A percentile compares a stretch with the other conserved stretches of the same genome.
phyloP scores from a whole-genome alignment of 352 stramenopile species.

The Aphanomyces astaci region DNA sequence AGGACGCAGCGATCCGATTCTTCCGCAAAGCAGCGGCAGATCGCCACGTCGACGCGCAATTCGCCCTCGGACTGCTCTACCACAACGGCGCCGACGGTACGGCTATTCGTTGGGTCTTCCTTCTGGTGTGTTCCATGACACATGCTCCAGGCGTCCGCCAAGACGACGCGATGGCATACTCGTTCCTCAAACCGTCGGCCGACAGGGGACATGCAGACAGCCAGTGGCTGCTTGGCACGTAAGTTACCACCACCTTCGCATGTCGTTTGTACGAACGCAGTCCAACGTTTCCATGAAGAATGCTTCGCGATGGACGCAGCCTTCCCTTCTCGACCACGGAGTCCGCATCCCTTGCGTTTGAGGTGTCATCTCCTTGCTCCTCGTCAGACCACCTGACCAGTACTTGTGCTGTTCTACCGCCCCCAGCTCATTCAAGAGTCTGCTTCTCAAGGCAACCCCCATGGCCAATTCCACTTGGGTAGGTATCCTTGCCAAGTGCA shows the following conservation, averaged over 20 bases:
- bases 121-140: not conserved
- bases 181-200: not conserved
- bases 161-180: conserved; percentile 7
- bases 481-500: not conserved
- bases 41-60: conserved; percentile 9
- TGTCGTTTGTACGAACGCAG: too few relatives aligned
- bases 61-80: conserved; percentile 5
- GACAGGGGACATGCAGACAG: not conserved
- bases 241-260: not conserved
- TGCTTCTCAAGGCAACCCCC: conserved; percentile 6
- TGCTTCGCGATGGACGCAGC: conserved; percentile 6
- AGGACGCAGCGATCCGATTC: conserved; percentile 1
- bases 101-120: not conserved
- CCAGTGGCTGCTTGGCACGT: conserved; percentile 19
- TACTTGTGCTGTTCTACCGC: too few relatives aligned
- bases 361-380: not conserved
- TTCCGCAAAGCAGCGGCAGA: not conserved
- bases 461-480: conserved; percentile 12
- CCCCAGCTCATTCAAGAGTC: conserved; percentile 2
- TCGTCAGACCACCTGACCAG: too few relatives aligned
- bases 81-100: conserved; percentile 3
- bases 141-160: not conserved
- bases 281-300: too few relatives aligned
- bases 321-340: not conserved
- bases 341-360: not conserved